A percentile compares a stretch with the other conserved stretches of the same genome.
These are phyloP conservation scores for Viola pubescens DNA, from an alignment of 441 rosid genomes.

Conservation along the genomic window DNA sequence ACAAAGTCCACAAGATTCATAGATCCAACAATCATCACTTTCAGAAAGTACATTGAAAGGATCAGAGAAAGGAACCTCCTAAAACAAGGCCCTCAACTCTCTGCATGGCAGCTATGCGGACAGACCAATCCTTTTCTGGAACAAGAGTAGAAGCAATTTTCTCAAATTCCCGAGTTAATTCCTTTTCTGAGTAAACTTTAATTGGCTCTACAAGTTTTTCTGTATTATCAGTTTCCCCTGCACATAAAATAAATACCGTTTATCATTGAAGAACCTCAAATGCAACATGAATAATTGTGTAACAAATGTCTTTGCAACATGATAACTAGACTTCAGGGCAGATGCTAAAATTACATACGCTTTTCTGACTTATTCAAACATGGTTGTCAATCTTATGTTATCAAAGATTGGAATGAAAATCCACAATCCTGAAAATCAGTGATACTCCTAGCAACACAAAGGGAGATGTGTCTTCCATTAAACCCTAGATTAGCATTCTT, in stretches of 20 bases:
- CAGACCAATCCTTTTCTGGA: slow-evolving; percentile 97
- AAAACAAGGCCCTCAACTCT: slow-evolving; percentile 89
- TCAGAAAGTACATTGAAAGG: not conserved
- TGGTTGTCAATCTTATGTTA: too few species aligned
- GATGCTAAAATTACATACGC: too few species aligned
- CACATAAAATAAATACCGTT: not conserved
- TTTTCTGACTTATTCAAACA: too few species aligned
- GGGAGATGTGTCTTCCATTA: too few species aligned
- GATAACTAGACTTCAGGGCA: too few species aligned
- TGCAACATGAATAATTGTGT: too few species aligned
- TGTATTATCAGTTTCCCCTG: slow-evolving; percentile 70
- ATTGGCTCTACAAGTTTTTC: slow-evolving; percentile 77
- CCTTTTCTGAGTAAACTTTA: slow-evolving; percentile 89
- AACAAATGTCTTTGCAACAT: too few species aligned
- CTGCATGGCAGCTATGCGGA: slow-evolving; percentile 96
- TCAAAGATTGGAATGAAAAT: too few species aligned
- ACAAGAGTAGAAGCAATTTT: slow-evolving; percentile 75
- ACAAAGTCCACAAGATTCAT: not conserved
- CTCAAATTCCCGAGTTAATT: slow-evolving; percentile 85
- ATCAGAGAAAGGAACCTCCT: slow-evolving; percentile 52
- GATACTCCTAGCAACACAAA: too few species aligned
- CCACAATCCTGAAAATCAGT: too few species aligned
- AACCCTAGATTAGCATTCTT: too few species aligned
- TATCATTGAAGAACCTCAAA: too few species aligned
- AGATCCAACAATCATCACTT: not conserved